Percentiles rank a stretch among this genome's conserved stretches.
Evolutionary conservation across 1,284 basidiomycete species (phyloP).

Genomic region (Austroboletus rostrupii): DNA sequence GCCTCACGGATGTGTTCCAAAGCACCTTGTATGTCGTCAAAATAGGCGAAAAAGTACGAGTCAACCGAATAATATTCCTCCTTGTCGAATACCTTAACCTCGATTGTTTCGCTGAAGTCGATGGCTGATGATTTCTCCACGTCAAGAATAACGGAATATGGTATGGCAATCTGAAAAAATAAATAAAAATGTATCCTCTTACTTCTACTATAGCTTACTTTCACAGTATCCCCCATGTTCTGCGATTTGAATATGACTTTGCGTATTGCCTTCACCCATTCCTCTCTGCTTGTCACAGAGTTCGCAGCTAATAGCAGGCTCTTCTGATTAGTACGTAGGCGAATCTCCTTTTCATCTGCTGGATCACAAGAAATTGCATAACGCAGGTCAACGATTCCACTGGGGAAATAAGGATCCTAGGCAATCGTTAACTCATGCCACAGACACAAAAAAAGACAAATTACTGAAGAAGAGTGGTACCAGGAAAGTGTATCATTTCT

Average conservation of each 20-base stretch:
- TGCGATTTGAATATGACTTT: slow-evolving; percentile 93
- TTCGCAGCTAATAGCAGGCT: slow-evolving; percentile 72
- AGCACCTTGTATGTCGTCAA: slow-evolving; percentile 73
- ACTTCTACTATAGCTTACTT: slow-evolving; percentile 44
- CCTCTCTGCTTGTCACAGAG: slow-evolving; percentile 75
- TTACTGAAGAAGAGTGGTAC: slow-evolving; percentile 88
- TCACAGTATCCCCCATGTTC: slow-evolving; percentile 93
- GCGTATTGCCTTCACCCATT: slow-evolving; percentile 91
- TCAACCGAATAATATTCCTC: slow-evolving; percentile 76
- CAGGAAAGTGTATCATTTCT: slow-evolving; percentile 92
- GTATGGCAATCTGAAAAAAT: slow-evolving; percentile 77
- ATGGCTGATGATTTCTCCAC: slow-evolving; percentile 85
- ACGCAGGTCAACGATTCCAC: slow-evolving; percentile 90
- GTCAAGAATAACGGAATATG: slow-evolving; percentile 84
- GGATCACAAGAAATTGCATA: slow-evolving; percentile 89
- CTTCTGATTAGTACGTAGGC: slow-evolving; percentile 77
- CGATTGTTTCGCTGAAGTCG: slow-evolving; percentile 93
- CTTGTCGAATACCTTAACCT: slow-evolving; percentile 86
- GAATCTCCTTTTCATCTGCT: slow-evolving; percentile 68
- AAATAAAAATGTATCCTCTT: slow-evolving; percentile 8
- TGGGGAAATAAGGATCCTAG: slow-evolving; percentile 94
- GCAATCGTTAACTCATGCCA: slow-evolving; percentile 6
- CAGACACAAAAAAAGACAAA: slow-evolving; percentile 7
- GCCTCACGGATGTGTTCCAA: slow-evolving; percentile 76
- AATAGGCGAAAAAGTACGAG: slow-evolving; percentile 93